Conservation (phyloP, 768 basidiomycete genomes). For the Boletus patriciae region DNA sequence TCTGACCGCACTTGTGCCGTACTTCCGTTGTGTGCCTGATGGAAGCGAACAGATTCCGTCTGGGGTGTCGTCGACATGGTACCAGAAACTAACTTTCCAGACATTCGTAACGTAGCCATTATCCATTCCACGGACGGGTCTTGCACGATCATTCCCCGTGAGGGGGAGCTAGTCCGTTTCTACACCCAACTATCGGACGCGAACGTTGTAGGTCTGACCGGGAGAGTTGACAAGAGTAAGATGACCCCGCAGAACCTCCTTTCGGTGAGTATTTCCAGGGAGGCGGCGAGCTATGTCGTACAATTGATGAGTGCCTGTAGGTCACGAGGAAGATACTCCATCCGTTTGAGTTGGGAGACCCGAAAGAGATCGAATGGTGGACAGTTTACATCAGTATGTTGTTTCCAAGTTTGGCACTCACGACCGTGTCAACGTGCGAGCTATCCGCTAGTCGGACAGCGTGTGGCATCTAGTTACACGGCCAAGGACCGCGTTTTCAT, state of each 20-base stretch:
- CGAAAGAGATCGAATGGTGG: conserved; percentile 62
- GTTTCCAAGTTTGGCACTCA: not conserved
- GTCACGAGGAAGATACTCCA: conserved; percentile 54
- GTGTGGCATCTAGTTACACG: conserved; percentile 62
- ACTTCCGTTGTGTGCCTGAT: not conserved
- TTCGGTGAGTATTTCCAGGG: conserved; percentile 39
- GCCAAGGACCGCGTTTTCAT: conserved; percentile 65
- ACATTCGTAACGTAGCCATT: conserved; percentile 61
- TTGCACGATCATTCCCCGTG: conserved; percentile 74
- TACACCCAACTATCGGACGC: conserved; percentile 68
- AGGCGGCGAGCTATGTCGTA: not conserved
- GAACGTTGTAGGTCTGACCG: conserved; percentile 45
- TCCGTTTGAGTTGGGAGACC: conserved; percentile 53
- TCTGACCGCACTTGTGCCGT: not conserved
- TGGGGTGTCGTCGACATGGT: conserved; percentile 82
- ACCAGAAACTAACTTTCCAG: conserved; percentile 75
- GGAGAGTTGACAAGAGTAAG: conserved; percentile 52
- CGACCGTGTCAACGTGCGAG: not conserved
- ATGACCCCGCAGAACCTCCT: conserved; percentile 52
- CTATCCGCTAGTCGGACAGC: conserved; percentile 58
- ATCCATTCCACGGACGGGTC: conserved; percentile 72
- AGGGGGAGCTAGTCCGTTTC: conserved; percentile 63
- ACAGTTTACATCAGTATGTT: conserved; percentile 66
- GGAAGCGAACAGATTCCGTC: conserved; percentile 53
- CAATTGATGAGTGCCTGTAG: conserved; percentile 29